Evolutionary conservation across 2,329 filamentous ascomycete species (phyloP).

Genomic region (Penicillium sp.): DNA sequence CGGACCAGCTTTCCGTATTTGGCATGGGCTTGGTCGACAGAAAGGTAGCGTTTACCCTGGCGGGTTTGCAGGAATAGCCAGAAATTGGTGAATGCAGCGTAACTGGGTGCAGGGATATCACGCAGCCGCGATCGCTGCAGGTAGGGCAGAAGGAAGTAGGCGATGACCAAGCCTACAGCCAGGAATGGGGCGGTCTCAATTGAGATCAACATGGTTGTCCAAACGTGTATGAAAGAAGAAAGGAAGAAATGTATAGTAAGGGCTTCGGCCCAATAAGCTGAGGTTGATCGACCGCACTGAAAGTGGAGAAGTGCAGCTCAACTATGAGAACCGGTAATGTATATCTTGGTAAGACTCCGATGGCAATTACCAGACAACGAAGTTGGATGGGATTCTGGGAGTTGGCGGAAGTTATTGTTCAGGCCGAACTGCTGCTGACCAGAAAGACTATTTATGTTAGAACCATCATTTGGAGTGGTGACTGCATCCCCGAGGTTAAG

Average conservation of each 20-base stretch:
- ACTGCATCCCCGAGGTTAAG: conserved; percentile 22
- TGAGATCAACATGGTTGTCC: conserved; percentile 30
- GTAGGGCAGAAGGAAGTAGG: conserved; percentile 61
- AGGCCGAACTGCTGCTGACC: neutral
- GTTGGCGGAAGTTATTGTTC: neutral
- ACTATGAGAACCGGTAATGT: neutral
- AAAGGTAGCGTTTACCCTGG: conserved; percentile 62
- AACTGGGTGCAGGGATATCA: conserved; percentile 53
- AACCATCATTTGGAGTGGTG: neutral
- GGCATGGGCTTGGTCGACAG: conserved; percentile 72
- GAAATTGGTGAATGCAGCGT: conserved; percentile 69
- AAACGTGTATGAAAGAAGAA: neutral
- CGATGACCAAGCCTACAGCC: conserved; percentile 51
- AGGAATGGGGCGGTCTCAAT: conserved; percentile 35
- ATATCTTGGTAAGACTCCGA: neutral
- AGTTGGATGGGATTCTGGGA: neutral
- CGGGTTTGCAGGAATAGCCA: conserved; percentile 74
- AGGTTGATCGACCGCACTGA: neutral
- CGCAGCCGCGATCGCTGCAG: conserved; percentile 55
- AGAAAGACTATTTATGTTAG: conserved; percentile 17
- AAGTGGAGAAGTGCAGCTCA: neutral
- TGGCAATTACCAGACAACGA: too few species aligned
- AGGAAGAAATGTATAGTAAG: neutral
- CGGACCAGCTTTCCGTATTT: conserved; percentile 76
- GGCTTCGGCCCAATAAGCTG: neutral